These are phyloP conservation scores for Didymellaceae sp. DNA, from an alignment of 2,329 filamentous ascomycete genomes.

Conservation along the genomic window DNA sequence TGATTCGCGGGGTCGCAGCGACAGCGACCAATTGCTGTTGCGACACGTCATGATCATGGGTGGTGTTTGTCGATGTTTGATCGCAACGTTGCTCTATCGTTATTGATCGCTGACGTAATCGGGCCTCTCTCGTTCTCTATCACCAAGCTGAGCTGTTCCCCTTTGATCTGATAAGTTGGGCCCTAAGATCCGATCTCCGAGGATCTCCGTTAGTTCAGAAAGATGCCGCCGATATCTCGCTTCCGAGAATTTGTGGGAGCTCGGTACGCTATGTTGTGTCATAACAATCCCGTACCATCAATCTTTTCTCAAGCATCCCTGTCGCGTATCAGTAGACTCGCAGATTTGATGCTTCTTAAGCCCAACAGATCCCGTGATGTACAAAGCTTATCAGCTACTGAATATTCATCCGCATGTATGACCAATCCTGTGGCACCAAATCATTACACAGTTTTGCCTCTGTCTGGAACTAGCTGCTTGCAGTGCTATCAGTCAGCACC, in stretches of 20 bases:
- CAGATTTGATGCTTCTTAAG: neutral
- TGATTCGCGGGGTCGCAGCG: neutral
- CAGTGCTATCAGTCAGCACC: conserved; percentile 12
- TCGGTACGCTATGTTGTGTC: conserved; percentile 10
- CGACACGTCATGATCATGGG: conserved; percentile 19
- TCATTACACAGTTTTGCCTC: neutral
- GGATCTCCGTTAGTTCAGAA: too few relatives aligned
- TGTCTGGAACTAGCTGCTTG: conserved; percentile 3
- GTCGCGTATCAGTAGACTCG: conserved; percentile 2
- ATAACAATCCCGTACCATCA: conserved; percentile 1
- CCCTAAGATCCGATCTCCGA: too few relatives aligned
- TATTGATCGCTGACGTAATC: conserved; percentile 13
- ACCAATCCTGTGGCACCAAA: neutral
- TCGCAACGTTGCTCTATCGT: neutral
- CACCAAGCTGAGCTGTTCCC: too few relatives aligned
- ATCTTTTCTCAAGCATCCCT: conserved; percentile 8
- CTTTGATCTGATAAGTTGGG: too few relatives aligned
- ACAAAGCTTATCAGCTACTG: conserved; percentile 17
- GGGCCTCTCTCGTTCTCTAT: neutral
- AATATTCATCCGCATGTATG: conserved; percentile 10
- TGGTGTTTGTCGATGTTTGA: neutral
- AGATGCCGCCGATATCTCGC: neutral
- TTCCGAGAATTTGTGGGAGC: neutral
- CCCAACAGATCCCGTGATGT: neutral
- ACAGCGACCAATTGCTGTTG: conserved; percentile 8